phyloP scores from a whole-genome alignment of 345 rosid genomes.

The Acer negundo region DNA sequence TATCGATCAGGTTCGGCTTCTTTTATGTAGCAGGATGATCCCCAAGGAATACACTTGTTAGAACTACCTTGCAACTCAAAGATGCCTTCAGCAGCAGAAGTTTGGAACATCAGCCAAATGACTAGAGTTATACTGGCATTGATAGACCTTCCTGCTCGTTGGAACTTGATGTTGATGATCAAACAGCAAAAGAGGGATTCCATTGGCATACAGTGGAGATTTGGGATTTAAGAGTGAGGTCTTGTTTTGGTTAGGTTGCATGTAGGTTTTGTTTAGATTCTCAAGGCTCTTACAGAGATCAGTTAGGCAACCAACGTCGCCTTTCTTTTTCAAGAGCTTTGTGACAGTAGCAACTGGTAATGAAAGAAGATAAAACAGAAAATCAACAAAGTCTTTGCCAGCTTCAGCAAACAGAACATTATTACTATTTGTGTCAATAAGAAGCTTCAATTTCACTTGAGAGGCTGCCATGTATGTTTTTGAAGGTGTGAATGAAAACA shows the following conservation, averaged over 20 bases:
- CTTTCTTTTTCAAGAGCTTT: not conserved
- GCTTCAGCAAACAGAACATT: conserved; percentile 34
- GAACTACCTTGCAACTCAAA: too few relatives aligned
- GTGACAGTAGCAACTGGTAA: conserved; percentile 28
- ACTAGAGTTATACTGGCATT: too few relatives aligned
- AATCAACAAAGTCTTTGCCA: conserved; percentile 39
- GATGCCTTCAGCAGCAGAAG: not conserved
- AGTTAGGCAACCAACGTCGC: conserved; percentile 10
- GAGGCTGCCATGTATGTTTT: not conserved
- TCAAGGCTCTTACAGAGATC: conserved; percentile 1
- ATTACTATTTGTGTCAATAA: conserved; percentile 13
- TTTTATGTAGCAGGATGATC: too few relatives aligned
- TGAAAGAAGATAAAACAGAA: conserved; percentile 26
- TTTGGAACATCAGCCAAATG: not conserved
- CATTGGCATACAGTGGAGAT: not conserved
- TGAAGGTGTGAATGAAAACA: too few relatives aligned
- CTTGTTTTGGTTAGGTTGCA: not conserved
- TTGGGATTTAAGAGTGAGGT: not conserved
- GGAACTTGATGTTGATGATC: not conserved
- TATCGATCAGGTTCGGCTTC: too few relatives aligned
- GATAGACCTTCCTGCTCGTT: too few relatives aligned
- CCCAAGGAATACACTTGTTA: too few relatives aligned
- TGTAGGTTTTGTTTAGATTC: not conserved
- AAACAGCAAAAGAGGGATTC: not conserved
- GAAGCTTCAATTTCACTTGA: conserved; percentile 5